These are phyloP conservation scores for Passiflora organensis DNA, from an alignment of 345 rosid species.

Conservation along the genomic window DNA sequence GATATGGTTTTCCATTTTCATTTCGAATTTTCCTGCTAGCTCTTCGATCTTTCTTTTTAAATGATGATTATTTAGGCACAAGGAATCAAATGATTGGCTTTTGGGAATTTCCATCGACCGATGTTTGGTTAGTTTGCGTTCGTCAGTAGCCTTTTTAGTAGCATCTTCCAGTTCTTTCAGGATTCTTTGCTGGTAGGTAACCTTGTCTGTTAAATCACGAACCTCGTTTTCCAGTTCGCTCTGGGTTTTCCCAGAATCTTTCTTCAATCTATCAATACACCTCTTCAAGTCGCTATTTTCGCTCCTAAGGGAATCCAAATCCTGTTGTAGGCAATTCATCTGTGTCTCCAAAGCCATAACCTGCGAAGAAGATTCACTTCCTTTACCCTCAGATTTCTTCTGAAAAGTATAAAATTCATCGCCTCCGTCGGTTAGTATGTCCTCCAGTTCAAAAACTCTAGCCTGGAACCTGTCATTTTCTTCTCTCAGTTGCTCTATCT, in stretches of 20 bases:
- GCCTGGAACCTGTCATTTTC: constrained; percentile 36
- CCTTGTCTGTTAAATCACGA: constrained; percentile 17
- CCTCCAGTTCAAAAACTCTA: constrained; percentile 36
- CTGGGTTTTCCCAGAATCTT: constrained; percentile 17
- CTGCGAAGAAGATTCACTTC: constrained; percentile 20
- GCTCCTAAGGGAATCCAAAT: constrained; percentile 30
- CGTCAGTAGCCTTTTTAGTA: constrained; percentile 33
- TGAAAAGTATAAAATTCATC: constrained; percentile 18
- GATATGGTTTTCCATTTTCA: constrained; percentile 58
- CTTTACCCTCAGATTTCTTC: constrained; percentile 10
- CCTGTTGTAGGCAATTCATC: constrained; percentile 23
- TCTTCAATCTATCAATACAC: constrained; percentile 18
- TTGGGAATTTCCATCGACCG: constrained; percentile 30
- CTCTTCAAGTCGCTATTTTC: constrained; percentile 28
- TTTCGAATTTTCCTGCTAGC: constrained; percentile 49
- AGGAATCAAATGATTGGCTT: constrained; percentile 7
- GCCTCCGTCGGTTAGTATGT: constrained; percentile 11
- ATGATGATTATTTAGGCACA: constrained; percentile 22
- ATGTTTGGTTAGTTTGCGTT: constrained; percentile 27
- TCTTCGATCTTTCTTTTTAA: constrained; percentile 66
- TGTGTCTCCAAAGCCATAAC: constrained; percentile 18
- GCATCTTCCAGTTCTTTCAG: constrained; percentile 30
- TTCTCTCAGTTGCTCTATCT: constrained; percentile 34
- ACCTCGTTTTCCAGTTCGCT: constrained; percentile 18
- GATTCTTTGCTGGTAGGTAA: constrained; percentile 34